Evolutionary conservation across 495 filamentous ascomycete genomes (phyloP).

Genomic region (Terfezia claveryi): DNA sequence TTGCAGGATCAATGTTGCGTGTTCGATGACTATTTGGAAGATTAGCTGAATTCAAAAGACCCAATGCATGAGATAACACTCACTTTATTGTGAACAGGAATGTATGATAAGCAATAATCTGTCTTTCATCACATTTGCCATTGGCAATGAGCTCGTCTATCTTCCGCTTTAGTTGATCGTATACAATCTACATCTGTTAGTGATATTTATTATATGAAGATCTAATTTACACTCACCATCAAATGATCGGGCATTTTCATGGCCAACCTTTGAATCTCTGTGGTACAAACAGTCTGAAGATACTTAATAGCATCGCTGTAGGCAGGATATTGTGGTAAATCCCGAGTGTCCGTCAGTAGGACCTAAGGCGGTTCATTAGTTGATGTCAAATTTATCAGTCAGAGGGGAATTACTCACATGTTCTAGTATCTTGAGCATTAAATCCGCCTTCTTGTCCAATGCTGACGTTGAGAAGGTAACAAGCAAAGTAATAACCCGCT

Average conservation of each 20-base stretch:
- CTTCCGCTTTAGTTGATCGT: constrained; percentile 62
- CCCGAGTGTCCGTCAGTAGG: constrained; percentile 51
- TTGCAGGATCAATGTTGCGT: constrained; percentile 42
- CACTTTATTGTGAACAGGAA: constrained; percentile 83
- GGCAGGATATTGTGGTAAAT: constrained; percentile 40
- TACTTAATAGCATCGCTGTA: constrained; percentile 87
- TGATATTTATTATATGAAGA: background rate
- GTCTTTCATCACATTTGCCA: constrained; percentile 43
- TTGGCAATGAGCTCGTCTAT: constrained; percentile 58
- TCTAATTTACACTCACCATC: constrained; percentile 27
- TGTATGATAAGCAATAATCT: constrained; percentile 36
- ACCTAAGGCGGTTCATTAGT: constrained; percentile 24
- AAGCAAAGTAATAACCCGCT: constrained; percentile 59
- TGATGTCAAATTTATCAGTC: background rate
- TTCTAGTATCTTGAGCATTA: constrained; percentile 72
- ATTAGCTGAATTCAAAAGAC: constrained; percentile 5
- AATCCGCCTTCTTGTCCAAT: constrained; percentile 49
- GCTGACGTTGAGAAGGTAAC: constrained; percentile 69
- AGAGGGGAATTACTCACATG: constrained; percentile 23
- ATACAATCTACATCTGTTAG: constrained; percentile 38
- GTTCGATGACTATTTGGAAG: constrained; percentile 43
- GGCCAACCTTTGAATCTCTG: constrained; percentile 73
- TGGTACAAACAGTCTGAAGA: constrained; percentile 55
- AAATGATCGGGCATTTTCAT: constrained; percentile 79
- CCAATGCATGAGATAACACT: background rate